Evolutionary conservation across 768 basidiomycete species (phyloP), one percentile per base, ranked within the genome.

Genomic region (Tephrocybe sp.): DNA sequence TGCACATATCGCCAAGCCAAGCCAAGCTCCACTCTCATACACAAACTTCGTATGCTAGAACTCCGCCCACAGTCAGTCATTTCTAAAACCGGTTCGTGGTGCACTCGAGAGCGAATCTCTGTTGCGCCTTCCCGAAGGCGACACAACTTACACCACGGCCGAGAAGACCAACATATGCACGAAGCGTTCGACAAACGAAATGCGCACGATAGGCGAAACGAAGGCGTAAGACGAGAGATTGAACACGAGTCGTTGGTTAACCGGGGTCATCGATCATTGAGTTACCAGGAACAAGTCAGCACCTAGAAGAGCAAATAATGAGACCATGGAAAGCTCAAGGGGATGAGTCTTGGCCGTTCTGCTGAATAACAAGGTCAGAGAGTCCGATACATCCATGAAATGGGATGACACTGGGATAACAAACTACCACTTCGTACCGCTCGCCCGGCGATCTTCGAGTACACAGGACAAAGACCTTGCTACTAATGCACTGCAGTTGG

Each of bases 41-140:
- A 46, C 30, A 34, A 30, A 39, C 8, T 52, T 48, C 20, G 22
- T 38, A 5, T 31, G 36, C 32, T 38, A 45, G 30, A 55, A 39
- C 45, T 50, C 34, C 12, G 13, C 34, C 33, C 33, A 45, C 56
- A 57, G 59, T 60, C 55, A 43, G 33, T 50, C 52, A 47, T 46
- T 17, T 41, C n/a, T n/a, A n/a, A 40, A 35, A 42, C 53, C 45
- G 38, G 40, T 39, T 50, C 60, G 39, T 51, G 20, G 62, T 65
- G 70, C 63, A 66, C 69, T 73, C 73, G 79, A 82, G 80, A 77
- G 72, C 77, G 64, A 79, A 74, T 77, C 79, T 79, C 78, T 81
- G 62, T 76, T 77, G 67, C 58, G 61, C 61, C 67, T 70, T 26
- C 76, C 76, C 75, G 60, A 34, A 60, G 72, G 65, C 72, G 58